Conservation (phyloP, 495 filamentous ascomycete species). For the Tuber aestivum region DNA sequence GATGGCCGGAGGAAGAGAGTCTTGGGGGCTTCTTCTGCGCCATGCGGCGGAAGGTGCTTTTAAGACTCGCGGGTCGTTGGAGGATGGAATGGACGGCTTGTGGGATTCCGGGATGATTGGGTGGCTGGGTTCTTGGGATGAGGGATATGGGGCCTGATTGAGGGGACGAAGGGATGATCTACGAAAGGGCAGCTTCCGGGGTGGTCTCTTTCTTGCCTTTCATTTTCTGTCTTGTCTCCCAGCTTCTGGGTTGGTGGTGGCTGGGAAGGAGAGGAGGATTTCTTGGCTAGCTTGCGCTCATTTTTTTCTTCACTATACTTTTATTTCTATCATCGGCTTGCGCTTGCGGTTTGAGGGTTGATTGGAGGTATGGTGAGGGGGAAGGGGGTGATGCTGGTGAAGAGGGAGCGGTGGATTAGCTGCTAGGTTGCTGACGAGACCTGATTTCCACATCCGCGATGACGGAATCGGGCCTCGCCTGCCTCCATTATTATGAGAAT, state of each 20-base stretch:
- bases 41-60: not conserved
- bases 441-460: conserved; percentile 1
- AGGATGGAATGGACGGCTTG: not conserved
- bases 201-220: conserved; percentile 28
- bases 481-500: conserved; percentile 8
- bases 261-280: conserved; percentile 4
- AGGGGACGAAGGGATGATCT: conserved; percentile 16
- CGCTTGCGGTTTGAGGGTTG: not conserved
- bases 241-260: conserved; percentile 13
- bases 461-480: not conserved
- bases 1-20: conserved; percentile 4
- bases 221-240: conserved; percentile 14
- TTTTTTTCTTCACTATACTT: conserved; percentile 13
- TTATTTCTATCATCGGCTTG: conserved; percentile 15
- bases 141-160: not conserved
- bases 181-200: conserved; percentile 38
- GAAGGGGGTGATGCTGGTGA: conserved; percentile 5
- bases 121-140: conserved; percentile 6
- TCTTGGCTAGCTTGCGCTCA: conserved; percentile 17
- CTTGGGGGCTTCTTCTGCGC: not conserved
- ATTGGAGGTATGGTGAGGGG: conserved; percentile 3
- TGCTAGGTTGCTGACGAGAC: not conserved
- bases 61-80: not conserved
- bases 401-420: conserved; percentile 11
- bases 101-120: conserved; percentile 5